Base-by-base conservation (phyloP, 2,329 filamentous ascomycete species). In the Penicillium glabrum region DNA sequence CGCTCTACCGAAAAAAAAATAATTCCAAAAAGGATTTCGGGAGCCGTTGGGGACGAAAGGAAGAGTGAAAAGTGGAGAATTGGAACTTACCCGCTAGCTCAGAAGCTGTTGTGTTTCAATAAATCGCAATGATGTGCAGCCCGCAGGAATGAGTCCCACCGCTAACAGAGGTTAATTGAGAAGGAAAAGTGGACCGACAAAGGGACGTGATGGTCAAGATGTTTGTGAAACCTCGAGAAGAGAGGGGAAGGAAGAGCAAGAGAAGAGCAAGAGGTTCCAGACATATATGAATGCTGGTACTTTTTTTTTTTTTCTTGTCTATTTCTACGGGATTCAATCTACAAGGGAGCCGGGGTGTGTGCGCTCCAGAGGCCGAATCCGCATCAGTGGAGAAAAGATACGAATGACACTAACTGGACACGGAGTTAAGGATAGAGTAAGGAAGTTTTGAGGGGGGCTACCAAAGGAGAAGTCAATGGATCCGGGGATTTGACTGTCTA, bases 61-160 rank as follows among this genome's bases (percentile, higher is more conserved):
- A 61, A 47, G 55, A 53, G 56, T 48, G 47, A 43, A 53, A 60
- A 57, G 63, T 65, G 65, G 65, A 58, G 63, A 48, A 41, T 55
- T 14, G 27, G 41, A 35, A 37, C 56, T 62, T 61, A 63, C 57
- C 59, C 54, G 54, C 56, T 60, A 13, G 35, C 35, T 39, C 16
- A 41, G 19, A 41, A 23, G 46, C 29, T 35, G 11, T 44, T 16
- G 23, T 29, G 16, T 35, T 27, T 61, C 59, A 58, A 59, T 63
- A 61, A 61, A 57, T 56, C 46, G 56, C 61, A 58, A 56, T 65
- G 63, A 66, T 67, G 57, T 67, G 64, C 64, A 64, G 54, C 47
- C 53, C 53, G 56, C 57, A 58, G 54, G 53, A 54, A 35, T 54
- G 47, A 35, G 60, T 60, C 52, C 58, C 62, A 61, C 63, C 52